phyloP scores from a whole-genome alignment of 2,329 filamentous ascomycete species.

The Arthrobotrys sphaeroides region DNA sequence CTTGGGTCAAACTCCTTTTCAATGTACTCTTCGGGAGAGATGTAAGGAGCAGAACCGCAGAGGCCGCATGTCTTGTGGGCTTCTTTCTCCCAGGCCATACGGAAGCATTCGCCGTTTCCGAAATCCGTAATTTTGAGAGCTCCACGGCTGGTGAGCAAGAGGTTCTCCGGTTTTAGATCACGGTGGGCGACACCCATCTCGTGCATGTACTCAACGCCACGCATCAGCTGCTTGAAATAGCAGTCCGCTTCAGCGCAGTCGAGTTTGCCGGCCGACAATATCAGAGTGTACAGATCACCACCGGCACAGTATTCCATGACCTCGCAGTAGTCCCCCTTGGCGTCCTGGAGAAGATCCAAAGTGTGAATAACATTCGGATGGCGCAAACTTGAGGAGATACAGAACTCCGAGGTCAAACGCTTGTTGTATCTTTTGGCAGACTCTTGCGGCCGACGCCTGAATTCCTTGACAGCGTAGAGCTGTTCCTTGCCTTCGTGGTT shows the following conservation, averaged over 20 bases:
- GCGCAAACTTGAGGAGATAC: slow-evolving; percentile 94
- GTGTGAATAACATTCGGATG: slow-evolving; percentile 99
- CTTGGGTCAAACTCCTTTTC: slow-evolving; percentile 96
- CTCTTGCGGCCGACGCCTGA: slow-evolving; percentile 90
- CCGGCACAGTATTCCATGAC: slow-evolving; percentile 99
- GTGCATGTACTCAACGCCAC: slow-evolving; percentile 97
- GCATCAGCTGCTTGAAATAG: slow-evolving; percentile 99
- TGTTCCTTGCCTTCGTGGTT: slow-evolving; percentile 81
- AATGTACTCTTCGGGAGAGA: slow-evolving; percentile 93
- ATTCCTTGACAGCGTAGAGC: slow-evolving; percentile 97
- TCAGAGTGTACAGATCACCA: slow-evolving; percentile 91
- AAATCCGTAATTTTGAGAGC: slow-evolving; percentile 98
- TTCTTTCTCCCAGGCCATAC: slow-evolving; percentile 99
- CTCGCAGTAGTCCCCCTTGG: slow-evolving; percentile 97
- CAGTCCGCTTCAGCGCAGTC: slow-evolving; percentile 94
- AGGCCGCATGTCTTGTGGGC: slow-evolving; percentile 97
- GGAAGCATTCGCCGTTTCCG: slow-evolving; percentile 98
- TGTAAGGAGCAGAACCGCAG: slow-evolving; percentile 96
- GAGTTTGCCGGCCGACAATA: slow-evolving; percentile 88
- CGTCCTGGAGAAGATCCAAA: slow-evolving; percentile 90
- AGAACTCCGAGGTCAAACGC: slow-evolving; percentile 94
- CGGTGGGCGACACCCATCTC: slow-evolving; percentile 99
- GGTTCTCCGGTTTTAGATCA: slow-evolving; percentile 95
- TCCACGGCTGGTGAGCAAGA: slow-evolving; percentile 90
- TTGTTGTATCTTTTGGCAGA: slow-evolving; percentile 98